These are phyloP conservation scores for Jasminum sambac DNA, from an alignment of 257 asterid species.

Conservation along the genomic window DNA sequence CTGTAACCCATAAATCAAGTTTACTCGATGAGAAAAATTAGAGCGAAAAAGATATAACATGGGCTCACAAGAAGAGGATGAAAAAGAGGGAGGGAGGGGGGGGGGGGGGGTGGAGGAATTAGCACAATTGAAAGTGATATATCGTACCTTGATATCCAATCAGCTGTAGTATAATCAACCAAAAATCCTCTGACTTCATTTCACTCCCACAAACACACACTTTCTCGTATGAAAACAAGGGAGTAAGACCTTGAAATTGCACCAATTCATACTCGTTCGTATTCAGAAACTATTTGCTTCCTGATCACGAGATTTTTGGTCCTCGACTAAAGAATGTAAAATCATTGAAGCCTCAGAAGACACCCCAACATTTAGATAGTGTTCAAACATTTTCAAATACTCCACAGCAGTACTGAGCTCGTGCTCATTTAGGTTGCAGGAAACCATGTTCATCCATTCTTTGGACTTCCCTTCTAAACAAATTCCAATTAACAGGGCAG, in stretches of 20 bases:
- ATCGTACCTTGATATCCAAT: slow-evolving; percentile 8
- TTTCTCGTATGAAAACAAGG: slow-evolving; percentile 1
- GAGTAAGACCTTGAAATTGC: slow-evolving; percentile 8
- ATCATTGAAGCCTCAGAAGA: slow-evolving; percentile 54
- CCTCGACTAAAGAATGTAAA: slow-evolving; percentile 53
- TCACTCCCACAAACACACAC: neutral
- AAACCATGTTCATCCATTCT: slow-evolving; percentile 66
- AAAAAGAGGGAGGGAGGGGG: too few species aligned
- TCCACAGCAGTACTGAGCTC: slow-evolving; percentile 50
- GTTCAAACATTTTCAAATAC: slow-evolving; percentile 54
- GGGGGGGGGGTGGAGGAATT: too few species aligned
- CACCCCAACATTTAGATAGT: slow-evolving; percentile 42
- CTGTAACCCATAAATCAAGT: slow-evolving; percentile 2
- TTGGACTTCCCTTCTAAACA: slow-evolving; percentile 62
- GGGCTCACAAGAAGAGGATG: neutral
- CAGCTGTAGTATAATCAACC: slow-evolving; percentile 1
- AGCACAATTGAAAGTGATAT: neutral
- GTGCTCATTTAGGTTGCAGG: slow-evolving; percentile 41
- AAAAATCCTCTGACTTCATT: slow-evolving; percentile 1
- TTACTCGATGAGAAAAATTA: neutral
- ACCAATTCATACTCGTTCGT: slow-evolving; percentile 18
- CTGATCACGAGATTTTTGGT: slow-evolving; percentile 28
- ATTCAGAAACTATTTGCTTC: slow-evolving; percentile 19
- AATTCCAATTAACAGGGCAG: slow-evolving; percentile 66
- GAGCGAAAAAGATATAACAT: neutral